Base-by-base conservation (phyloP, 441 rosid species). In the Heliophila coronopifolia region DNA sequence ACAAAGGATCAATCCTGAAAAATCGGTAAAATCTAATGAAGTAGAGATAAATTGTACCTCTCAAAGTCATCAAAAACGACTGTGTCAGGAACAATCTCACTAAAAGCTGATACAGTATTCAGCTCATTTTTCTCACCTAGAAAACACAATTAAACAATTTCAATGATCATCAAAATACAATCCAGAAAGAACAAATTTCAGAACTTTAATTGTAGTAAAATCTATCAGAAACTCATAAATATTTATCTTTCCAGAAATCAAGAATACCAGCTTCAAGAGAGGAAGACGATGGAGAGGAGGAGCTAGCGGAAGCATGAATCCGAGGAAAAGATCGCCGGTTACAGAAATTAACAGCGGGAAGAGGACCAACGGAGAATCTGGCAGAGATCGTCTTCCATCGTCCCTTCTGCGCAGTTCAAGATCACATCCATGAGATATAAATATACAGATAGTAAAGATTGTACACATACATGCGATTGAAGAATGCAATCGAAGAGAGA, bases 1-100 rank as follows among this genome's bases (percentile, higher is more conserved):
- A 20, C 9, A 45, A 28, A 8, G 6, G 0, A 28, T 10, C 33
- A 28, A 28, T 28, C 27, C 2, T 51, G 9, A 3, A 13, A n/a
- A n/a, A n/a, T n/a, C n/a, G n/a, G n/a, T 40, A 6, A 31, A 16
- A 9, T 32, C 5, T 36, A 7, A 4, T 9, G 38, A 40, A 25
- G 2, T 25, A 63, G 27, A 10, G 3, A 42, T 43, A 22, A 6
- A 48, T 16, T 8, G 17, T 54, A 91, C 96, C 78, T 84, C 68
- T 87, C 90, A 54, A 91, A 91, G 71, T 82, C 96, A 78, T 87
- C 94, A 56, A 91, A 91, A 56, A 91, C 76, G 55, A 91, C 96
- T 8, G 96, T 87, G 56, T 91, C 95, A 32, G 96, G 98, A 27
- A 91, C 96, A 53, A 91, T 91, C 75, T 87, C 93, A 50, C 98